Conservation (phyloP, 306 rosid genomes). For the Bauhinia variegata region DNA sequence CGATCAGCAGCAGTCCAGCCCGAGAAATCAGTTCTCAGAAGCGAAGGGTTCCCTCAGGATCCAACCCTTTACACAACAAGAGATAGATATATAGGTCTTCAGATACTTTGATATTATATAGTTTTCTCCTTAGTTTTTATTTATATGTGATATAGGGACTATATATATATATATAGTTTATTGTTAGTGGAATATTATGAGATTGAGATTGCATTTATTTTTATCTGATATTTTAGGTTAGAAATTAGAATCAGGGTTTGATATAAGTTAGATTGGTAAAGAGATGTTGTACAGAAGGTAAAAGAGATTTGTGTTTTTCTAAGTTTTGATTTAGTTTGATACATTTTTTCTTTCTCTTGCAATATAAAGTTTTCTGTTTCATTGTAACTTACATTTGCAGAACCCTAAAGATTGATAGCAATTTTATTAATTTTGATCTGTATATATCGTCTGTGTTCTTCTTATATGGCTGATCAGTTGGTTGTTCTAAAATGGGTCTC, state of each 20-base stretch:
- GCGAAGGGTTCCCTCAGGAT: slow-evolving; percentile 81
- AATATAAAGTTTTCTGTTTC: slow-evolving; percentile 32
- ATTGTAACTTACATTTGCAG: slow-evolving; percentile 20
- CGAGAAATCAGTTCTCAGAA: slow-evolving; percentile 53
- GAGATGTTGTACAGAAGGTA: slow-evolving; percentile 52
- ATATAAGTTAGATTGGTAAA: slow-evolving; percentile 33
- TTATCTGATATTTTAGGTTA: not conserved
- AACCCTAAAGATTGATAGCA: not conserved
- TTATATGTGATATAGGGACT: slow-evolving; percentile 23
- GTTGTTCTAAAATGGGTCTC: too few species aligned
- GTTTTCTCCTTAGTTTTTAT: not conserved
- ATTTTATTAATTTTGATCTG: not conserved
- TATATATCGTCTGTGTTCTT: not conserved
- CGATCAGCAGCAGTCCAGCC: slow-evolving; percentile 26
- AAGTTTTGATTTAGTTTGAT: too few species aligned
- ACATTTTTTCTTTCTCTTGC: too few species aligned
- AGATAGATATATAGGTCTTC: slow-evolving; percentile 36
- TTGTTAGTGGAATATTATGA: slow-evolving; percentile 24
- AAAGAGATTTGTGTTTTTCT: too few species aligned
- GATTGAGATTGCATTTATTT: slow-evolving; percentile 31
- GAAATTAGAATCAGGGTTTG: slow-evolving; percentile 20
- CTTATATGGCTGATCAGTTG: not conserved
- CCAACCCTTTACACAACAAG: slow-evolving; percentile 87
- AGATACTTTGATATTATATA: not conserved
- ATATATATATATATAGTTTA: slow-evolving; percentile 2